Evolutionary conservation across 192 early-diverging fungal species (phyloP), one percentile per base, ranked within the genome.

Genomic region (Dimargaris verticillata): DNA sequence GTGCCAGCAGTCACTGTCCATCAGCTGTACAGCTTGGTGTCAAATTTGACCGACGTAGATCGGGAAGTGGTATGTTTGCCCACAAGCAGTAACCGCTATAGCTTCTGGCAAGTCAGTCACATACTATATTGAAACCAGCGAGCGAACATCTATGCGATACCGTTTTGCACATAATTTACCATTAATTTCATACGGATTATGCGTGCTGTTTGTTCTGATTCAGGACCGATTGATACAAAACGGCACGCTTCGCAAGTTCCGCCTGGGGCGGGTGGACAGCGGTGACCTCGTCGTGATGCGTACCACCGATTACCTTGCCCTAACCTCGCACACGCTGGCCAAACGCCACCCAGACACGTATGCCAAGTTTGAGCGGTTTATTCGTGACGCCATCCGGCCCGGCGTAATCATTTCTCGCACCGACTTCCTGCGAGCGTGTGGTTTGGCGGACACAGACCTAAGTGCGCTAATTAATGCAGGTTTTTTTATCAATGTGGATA

Each of bases 401-500:
- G 7, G 7, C 33, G 33, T 38, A 5, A 38, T 38, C 7, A 38
- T 38, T 38, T 5, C 33, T 38, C 33, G 33, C 33, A 38, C 33
- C 33, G 7, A 38, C 3, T 38, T 38, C 33, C 7, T 38, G 7
- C 33, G 33, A 7, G 7, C 33, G 33, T 38, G 33, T 38, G 33
- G 33, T 38, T 38, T 51, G 9, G 18, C 20, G 9, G 49, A 51
- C 18, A 51, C 18, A 0, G 49, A 20, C 26, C 49, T 51, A 26
- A 11, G 22, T n/a, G 18, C n/a, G 20, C 18, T 51, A 51, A 51
- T 26, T 26, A 51, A n/a, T 20, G 9, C 26, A n/a, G 49, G 49
- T 10, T 51, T 51, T 51, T 26, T 51, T n/a, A 51, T 51, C 26
- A 51, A 26, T 3, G 49, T 51, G 49, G 49, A 51, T 51, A 25